A percentile compares a stretch with the other conserved stretches of the same genome.
These are phyloP conservation scores for Lizonia empirigonia DNA, from an alignment of 2,329 filamentous ascomycete species.

Conservation along the genomic window DNA sequence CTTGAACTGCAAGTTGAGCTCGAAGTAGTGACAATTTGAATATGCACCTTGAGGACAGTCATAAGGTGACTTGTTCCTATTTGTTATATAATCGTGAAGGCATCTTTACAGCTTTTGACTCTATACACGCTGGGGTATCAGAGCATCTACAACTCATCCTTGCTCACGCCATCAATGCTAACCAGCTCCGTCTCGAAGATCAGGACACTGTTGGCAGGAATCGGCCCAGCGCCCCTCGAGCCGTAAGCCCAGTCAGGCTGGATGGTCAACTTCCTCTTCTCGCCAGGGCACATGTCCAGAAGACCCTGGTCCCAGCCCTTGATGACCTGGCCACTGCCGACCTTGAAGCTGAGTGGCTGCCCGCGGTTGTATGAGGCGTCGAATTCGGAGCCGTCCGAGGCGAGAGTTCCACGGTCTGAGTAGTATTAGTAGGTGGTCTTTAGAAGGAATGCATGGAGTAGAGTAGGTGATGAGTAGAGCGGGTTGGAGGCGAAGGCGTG, in stretches of 20 bases:
- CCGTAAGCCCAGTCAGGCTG: slow-evolving; percentile 88
- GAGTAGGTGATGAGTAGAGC: neutral
- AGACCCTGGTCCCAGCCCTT: slow-evolving; percentile 96
- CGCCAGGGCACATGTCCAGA: slow-evolving; percentile 93
- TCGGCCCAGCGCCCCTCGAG: slow-evolving; percentile 76
- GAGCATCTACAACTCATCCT: slow-evolving; percentile 48
- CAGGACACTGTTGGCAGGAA: slow-evolving; percentile 81
- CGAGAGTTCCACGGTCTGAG: slow-evolving; percentile 74
- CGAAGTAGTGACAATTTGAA: too few relatives aligned
- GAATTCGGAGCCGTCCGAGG: slow-evolving; percentile 65
- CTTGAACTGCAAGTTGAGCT: too few relatives aligned
- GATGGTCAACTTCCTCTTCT: slow-evolving; percentile 90
- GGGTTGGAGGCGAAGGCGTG: neutral
- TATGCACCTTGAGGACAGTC: too few relatives aligned
- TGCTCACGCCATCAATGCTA: slow-evolving; percentile 73
- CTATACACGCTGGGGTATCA: neutral
- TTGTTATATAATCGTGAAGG: slow-evolving; percentile 53
- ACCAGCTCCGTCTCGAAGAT: slow-evolving; percentile 92
- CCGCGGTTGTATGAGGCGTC: slow-evolving; percentile 73
- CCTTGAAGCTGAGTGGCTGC: slow-evolving; percentile 75
- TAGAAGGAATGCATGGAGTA: neutral
- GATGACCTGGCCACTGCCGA: slow-evolving; percentile 88
- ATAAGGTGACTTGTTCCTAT: too few relatives aligned
- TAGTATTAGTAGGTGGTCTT: slow-evolving; percentile 48
- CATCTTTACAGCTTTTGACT: neutral